A percentile compares a stretch with the other conserved stretches of the same genome.
phyloP scores from a whole-genome alignment of 2,329 filamentous ascomycete species.

The Paramyrothecium sp. region DNA sequence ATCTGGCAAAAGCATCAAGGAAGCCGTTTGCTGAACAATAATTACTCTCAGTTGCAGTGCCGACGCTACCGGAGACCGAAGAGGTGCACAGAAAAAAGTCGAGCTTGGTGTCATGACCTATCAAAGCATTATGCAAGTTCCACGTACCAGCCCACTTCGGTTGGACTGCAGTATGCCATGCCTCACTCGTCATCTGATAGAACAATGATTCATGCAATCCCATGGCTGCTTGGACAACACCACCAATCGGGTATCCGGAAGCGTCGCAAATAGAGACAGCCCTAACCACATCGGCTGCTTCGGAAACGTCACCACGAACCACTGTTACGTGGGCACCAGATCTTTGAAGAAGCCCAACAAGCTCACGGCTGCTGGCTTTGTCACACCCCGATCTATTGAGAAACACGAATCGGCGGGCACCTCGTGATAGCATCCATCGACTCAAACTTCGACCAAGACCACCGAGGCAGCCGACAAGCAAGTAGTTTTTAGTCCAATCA shows the following conservation, averaged over 20 bases:
- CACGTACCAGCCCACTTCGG: slow-evolving; percentile 20
- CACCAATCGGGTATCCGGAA: slow-evolving; percentile 15
- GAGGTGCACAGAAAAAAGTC: slow-evolving; percentile 28
- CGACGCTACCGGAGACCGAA: slow-evolving; percentile 25
- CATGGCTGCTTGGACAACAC: slow-evolving; percentile 33
- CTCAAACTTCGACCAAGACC: not conserved
- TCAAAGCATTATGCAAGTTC: slow-evolving; percentile 19
- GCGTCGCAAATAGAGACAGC: not conserved
- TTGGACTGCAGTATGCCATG: slow-evolving; percentile 18
- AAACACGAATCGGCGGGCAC: not conserved
- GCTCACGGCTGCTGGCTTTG: not conserved
- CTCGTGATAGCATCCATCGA: not conserved
- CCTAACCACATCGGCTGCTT: not conserved
- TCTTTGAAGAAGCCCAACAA: not conserved
- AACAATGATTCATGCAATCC: slow-evolving; percentile 23
- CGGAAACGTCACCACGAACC: not conserved
- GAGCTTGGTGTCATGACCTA: slow-evolving; percentile 9
- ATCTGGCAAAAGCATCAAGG: slow-evolving; percentile 30
- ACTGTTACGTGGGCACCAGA: not conserved
- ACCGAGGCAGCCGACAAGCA: not conserved
- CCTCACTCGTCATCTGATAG: slow-evolving; percentile 17
- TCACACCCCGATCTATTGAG: not conserved
- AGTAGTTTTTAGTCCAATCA: not conserved
- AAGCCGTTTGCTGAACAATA: slow-evolving; percentile 29
- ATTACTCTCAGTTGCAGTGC: slow-evolving; percentile 26